phyloP scores from a whole-genome alignment of 208 protist species.

The Sergeia podlipaevii region DNA sequence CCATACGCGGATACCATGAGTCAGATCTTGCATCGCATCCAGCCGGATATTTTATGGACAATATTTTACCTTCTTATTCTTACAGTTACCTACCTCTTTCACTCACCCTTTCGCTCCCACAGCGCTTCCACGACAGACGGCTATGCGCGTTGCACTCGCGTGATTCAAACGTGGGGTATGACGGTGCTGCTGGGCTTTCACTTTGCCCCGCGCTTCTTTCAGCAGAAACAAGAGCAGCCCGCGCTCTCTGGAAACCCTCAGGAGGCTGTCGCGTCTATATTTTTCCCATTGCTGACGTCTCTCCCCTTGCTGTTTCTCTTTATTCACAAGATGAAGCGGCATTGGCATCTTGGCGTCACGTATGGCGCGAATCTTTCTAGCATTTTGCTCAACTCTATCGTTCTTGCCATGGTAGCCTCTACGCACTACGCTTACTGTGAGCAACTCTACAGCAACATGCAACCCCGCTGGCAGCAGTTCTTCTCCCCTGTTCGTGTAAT shows the following conservation, averaged over 20 bases:
- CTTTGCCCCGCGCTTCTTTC: conserved; percentile 42
- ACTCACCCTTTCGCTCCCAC: conserved; percentile 71
- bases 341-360: conserved; percentile 47
- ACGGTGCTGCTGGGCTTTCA: conserved; percentile 58
- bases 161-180: conserved; percentile 60
- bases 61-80: conserved; percentile 41
- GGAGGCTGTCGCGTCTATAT: conserved; percentile 34
- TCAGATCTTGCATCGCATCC: conserved; percentile 11
- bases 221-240: conserved; percentile 13
- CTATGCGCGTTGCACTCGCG: conserved; percentile 59
- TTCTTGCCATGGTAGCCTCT: conserved; percentile 52
- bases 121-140: conserved; percentile 31
- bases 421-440: conserved; percentile 66
- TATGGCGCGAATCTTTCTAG: conserved; percentile 45
- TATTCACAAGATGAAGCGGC: conserved; percentile 71
- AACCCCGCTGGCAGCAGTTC: not conserved
- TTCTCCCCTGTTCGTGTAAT: conserved; percentile 6
- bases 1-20: no score
- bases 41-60: conserved; percentile 35
- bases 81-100: conserved; percentile 60
- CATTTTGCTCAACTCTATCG: conserved; percentile 60
- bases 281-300: conserved; percentile 56
- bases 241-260: not conserved
- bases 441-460: not conserved
- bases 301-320: conserved; percentile 43